Percentiles rank a stretch among this genome's conserved stretches.
These are phyloP conservation scores for Yarrowia osloensis DNA, from an alignment of 805 yeast species.

Conservation along the genomic window DNA sequence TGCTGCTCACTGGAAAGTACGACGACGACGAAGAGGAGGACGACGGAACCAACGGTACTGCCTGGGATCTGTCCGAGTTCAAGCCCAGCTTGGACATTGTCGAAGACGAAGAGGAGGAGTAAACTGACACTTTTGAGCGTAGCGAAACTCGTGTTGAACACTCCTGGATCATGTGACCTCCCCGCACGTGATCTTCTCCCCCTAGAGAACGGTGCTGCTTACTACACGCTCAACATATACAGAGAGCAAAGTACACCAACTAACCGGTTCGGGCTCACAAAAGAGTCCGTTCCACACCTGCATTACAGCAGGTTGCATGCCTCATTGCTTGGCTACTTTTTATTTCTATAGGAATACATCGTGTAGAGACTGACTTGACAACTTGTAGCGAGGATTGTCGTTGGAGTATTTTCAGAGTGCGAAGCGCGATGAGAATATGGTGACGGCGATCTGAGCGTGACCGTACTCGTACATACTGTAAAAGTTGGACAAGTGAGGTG, in stretches of 20 bases:
- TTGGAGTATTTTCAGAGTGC: no score
- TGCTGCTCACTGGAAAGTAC: slow-evolving; percentile 46
- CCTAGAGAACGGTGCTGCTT: no score
- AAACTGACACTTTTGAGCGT: no score
- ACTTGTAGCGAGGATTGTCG: no score
- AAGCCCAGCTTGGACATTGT: slow-evolving; percentile 27
- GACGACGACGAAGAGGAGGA: slow-evolving; percentile 41
- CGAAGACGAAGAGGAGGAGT: slow-evolving; percentile 5
- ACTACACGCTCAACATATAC: not conserved
- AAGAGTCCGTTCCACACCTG: not conserved
- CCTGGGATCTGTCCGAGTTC: slow-evolving; percentile 30
- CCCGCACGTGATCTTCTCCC: no score
- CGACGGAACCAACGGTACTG: slow-evolving; percentile 34
- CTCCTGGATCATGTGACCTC: no score
- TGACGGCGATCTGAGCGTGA: no score
- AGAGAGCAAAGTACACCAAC: not conserved
- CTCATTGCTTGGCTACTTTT: not conserved
- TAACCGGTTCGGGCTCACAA: not conserved
- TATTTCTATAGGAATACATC: slow-evolving; percentile 8
- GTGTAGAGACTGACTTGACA: no score
- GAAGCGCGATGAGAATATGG: no score
- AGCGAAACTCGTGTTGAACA: no score
- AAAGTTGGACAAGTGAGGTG: no score
- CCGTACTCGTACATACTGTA: no score
- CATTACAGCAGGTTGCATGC: slow-evolving; percentile 1